Evolutionary conservation across 2,329 filamentous ascomycete genomes (phyloP), one percentile per base, ranked within the genome.

Genomic region (Sclerotinia borealis): DNA sequence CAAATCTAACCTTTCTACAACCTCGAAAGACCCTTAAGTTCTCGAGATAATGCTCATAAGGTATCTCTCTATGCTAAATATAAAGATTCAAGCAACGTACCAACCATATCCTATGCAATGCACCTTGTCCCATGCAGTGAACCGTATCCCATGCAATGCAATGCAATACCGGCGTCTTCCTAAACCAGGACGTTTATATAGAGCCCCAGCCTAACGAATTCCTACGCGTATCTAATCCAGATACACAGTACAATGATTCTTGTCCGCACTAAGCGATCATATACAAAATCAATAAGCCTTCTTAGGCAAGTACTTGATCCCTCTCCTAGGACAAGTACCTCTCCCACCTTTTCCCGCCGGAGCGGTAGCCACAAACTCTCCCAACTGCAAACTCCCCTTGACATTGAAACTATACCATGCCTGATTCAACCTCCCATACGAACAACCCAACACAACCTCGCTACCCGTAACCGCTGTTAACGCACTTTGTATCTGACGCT

Each of bases 401-500:
- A 67, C 59, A 51, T 67, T 67, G 27, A 67, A 67, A 22, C 61
- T 63, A 62, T 83, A 83, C 79, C 81, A 81, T 9, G 77, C 79
- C 75, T 83, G 79, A 65, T 82, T 79, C 37, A 83, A 71, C 19
- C 75, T 72, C 22, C 78, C 76, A 27, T 75, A 73, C 11, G 73
- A 68, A 69, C 80, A 82, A 54, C 77, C 75, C 55, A 83, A 71
- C 56, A 80, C 77, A 4, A 80, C 79, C 19, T 75, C 75, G 1
- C 76, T 76, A 25, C 80, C 80, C 63, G 78, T 79, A 64, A 77
- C 76, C 19, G 68, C 68, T 69, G 77, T 77, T 34, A 83, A 75
- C 27, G 79, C 76, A 7, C 63, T 65, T 54, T 76, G 73, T 25
- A 83, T 75, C 63, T 79, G 74, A 29, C 65, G 72, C 19, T 78